Evolutionary conservation across 225 moss, liverwort and hornwort genomes (phyloP), one percentile per base, ranked within the genome.

Genomic region (Polytrichum formosum): DNA sequence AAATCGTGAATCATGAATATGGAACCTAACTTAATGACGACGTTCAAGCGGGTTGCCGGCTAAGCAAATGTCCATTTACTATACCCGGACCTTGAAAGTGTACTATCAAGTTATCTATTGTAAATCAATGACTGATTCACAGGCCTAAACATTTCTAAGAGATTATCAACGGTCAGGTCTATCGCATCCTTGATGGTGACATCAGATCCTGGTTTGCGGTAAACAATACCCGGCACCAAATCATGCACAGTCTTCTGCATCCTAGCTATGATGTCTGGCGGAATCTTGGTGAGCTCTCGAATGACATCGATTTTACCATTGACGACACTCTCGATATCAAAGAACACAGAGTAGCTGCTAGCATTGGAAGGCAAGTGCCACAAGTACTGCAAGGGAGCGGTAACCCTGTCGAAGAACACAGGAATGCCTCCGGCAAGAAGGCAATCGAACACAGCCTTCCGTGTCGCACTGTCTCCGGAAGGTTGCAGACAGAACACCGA

Each of bases 401-500:
- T 66, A 46, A 26, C 5, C 10, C 30, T 55, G 9, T 66, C 64
- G 28, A 73, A 73, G 6, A 73, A 28, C 18, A 73, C 73, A 6
- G 73, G 73, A 29, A 73, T 73, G 56, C 65, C 21, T 18, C 73
- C 73, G 18, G 66, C 73, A 20, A 67, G 26, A 6, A 73, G 73
- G 21, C 65, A 66, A 22, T 73, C 73, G 33, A 73, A 73, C 19
- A 73, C 28, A 18, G 28, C 55, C 28, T 56, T 73, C 18, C 73
- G 54, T 20, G 73, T 64, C 25, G 66, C 64, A 56, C 73, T 73
- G 26, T 73, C 73, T 19, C 73, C 73, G 18, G 65, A 55, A 19
- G 73, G 73, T 25, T 73, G 73, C 19, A 73, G 66, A 64, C 73
- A 73, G 66, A 73, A 73, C 18, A 66, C 56, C 23, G 73, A 66